A percentile compares a stretch with the other conserved stretches of the same genome.
Evolutionary conservation across 257 asterid species (phyloP).

Genomic region (Ophiorrhiza pumila): DNA sequence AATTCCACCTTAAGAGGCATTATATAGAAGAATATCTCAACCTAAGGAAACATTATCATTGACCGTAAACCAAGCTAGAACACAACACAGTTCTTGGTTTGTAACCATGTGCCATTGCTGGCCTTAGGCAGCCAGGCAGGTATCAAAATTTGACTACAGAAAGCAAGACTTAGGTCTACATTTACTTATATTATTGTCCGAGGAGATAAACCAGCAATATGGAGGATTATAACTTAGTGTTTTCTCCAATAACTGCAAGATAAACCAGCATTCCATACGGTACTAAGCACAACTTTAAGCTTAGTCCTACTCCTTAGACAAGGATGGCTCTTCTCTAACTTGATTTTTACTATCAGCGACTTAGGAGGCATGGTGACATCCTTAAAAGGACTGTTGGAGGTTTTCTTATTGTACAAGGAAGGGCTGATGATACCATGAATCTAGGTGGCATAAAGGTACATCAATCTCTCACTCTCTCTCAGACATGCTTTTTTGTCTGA

Average conservation of each 20-base stretch:
- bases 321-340: background rate
- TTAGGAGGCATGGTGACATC: slow-evolving; percentile 90
- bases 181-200: background rate
- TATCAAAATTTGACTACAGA: background rate
- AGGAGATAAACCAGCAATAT: background rate
- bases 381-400: slow-evolving; percentile 74
- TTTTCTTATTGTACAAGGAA: slow-evolving; percentile 63
- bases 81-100: background rate
- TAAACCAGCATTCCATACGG: background rate
- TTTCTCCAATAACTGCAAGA: too few species aligned
- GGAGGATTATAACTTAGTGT: background rate
- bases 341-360: slow-evolving; percentile 47
- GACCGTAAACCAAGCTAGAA: background rate
- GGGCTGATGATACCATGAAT: slow-evolving; percentile 98
- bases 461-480: slow-evolving; percentile 5
- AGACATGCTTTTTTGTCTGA: background rate
- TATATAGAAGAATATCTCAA: background rate
- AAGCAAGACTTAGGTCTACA: background rate
- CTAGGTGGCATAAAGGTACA: slow-evolving; percentile 91
- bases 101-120: background rate
- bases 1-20: background rate
- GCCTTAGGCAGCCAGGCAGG: background rate
- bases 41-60: background rate
- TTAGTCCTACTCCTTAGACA: background rate
- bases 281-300: background rate